phyloP scores from a whole-genome alignment of 257 asterid genomes.

The Salvia miltiorrhiza region DNA sequence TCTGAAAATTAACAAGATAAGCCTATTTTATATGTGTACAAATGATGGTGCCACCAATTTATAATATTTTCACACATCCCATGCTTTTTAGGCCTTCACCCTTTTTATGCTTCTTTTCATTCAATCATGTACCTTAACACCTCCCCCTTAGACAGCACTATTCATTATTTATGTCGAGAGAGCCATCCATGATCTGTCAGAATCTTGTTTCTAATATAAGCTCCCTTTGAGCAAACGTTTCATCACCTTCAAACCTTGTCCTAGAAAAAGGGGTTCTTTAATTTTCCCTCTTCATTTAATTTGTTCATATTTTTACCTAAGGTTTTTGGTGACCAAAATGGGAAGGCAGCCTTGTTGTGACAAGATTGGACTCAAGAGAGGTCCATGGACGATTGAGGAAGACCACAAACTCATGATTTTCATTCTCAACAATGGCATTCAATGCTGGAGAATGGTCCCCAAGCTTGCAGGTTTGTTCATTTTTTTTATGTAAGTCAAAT shows the following conservation, averaged over 20 bases:
- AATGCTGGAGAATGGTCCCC: slow-evolving; percentile 66
- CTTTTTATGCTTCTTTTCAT: slow-evolving; percentile 23
- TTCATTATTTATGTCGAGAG: slow-evolving; percentile 27
- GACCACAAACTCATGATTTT: slow-evolving; percentile 55
- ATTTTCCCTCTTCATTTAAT: neutral
- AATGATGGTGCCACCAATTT: slow-evolving; percentile 29
- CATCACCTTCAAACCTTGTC: neutral
- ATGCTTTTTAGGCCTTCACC: slow-evolving; percentile 29
- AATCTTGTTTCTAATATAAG: slow-evolving; percentile 35
- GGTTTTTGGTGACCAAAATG: slow-evolving; percentile 27
- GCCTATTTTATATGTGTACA: slow-evolving; percentile 9
- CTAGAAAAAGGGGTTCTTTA: neutral
- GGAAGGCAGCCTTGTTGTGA: slow-evolving; percentile 81
- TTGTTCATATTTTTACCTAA: neutral
- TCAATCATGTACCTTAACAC: slow-evolving; percentile 35
- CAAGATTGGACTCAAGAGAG: slow-evolving; percentile 58
- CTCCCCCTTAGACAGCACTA: slow-evolving; percentile 28
- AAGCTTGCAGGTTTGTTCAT: slow-evolving; percentile 54
- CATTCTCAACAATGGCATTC: slow-evolving; percentile 57
- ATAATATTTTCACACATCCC: slow-evolving; percentile 24
- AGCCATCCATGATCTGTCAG: slow-evolving; percentile 31
- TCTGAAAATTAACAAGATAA: slow-evolving; percentile 10
- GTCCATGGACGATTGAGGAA: slow-evolving; percentile 76
- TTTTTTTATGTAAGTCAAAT: too few relatives aligned
- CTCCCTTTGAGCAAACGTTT: neutral